Conservation (phyloP, 2,329 filamentous ascomycete genomes). For the Cladosporium sp. region DNA sequence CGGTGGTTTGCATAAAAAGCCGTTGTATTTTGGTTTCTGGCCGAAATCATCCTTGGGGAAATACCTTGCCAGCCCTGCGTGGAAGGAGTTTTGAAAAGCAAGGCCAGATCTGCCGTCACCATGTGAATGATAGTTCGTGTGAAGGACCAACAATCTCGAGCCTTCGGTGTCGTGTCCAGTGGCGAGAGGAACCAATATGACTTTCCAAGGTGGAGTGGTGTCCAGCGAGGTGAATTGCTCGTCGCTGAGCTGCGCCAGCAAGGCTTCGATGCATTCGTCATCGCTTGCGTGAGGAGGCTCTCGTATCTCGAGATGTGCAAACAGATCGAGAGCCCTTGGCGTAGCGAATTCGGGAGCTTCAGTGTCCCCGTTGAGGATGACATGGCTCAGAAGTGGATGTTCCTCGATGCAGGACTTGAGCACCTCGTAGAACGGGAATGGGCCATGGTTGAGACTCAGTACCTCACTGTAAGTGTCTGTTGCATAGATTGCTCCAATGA, state of each 20-base stretch:
- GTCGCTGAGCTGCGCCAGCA: slow-evolving; percentile 33
- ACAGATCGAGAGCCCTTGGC: slow-evolving; percentile 33
- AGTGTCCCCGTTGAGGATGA: slow-evolving; percentile 34
- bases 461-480: slow-evolving; percentile 14
- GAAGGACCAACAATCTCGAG: slow-evolving; percentile 28
- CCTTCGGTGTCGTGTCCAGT: neutral
- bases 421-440: slow-evolving; percentile 18
- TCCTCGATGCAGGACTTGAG: slow-evolving; percentile 37
- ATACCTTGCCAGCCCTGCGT: slow-evolving; percentile 22
- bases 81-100: slow-evolving; percentile 41
- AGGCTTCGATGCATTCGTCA: slow-evolving; percentile 21
- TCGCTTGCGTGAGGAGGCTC: slow-evolving; percentile 13
- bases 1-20: slow-evolving; percentile 13
- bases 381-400: slow-evolving; percentile 37
- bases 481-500: slow-evolving; percentile 36
- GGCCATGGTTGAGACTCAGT: slow-evolving; percentile 17
- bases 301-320: slow-evolving; percentile 36
- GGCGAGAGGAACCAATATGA: slow-evolving; percentile 32
- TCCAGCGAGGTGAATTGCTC: slow-evolving; percentile 25
- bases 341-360: slow-evolving; percentile 35
- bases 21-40: too few relatives aligned
- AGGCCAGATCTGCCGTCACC: slow-evolving; percentile 43
- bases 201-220: slow-evolving; percentile 40
- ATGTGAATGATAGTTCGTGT: slow-evolving; percentile 42
- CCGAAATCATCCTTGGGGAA: neutral